Evolutionary conservation across 2,329 filamentous ascomycete species (phyloP), one percentile per base, ranked within the genome.

Genomic region (Tolypocladium ophioglossoides): DNA sequence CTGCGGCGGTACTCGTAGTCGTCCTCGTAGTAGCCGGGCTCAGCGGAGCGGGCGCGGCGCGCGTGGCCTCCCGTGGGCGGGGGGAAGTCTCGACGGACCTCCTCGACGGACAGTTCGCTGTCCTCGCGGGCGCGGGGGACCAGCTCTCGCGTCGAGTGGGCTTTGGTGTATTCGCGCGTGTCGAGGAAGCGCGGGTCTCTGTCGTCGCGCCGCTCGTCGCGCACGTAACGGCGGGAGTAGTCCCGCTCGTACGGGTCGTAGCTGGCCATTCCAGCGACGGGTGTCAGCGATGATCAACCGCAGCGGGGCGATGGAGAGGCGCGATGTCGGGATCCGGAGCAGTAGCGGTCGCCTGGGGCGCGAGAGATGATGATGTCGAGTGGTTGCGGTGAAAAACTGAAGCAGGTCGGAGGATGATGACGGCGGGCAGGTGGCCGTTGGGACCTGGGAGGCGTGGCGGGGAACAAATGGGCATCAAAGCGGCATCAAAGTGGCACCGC

Each of bases 11-110:
- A 77, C 53, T 75, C 71, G 57, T 75, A 73, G 49, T 74, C 67
- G 58, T 73, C 80, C 55, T 84, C 79, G 66, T 84, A 79, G 63
- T 82, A 76, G 57, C 74, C 72, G 48, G 78, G 76, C 54, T 85
- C 84, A 54, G 79, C 79, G 8, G 86, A 88, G 62, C 84, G 79
- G 61, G 85, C 76, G 55, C 85, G 80, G 60, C 82, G 79, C 39
- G 78, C 64, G 57, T 80, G 79, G 54, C 70, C 68, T 57, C 76
- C 65, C 11, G 60, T 59, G n/a, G 85, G 86, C 8, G 89, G 88
- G 35, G 89, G 89, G 64, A 95, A 95, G 62, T 95, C 88, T 61
- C 90, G 84, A 59, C 83, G 83, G 56, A 95, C 83, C 71, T 95
- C 89, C 72, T 96, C 91, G 65, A 95, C 72, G 2, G 85, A 85